These are phyloP conservation scores for Aureobasidium sp. DNA, from an alignment of 2,329 filamentous ascomycete genomes.

Conservation along the genomic window DNA sequence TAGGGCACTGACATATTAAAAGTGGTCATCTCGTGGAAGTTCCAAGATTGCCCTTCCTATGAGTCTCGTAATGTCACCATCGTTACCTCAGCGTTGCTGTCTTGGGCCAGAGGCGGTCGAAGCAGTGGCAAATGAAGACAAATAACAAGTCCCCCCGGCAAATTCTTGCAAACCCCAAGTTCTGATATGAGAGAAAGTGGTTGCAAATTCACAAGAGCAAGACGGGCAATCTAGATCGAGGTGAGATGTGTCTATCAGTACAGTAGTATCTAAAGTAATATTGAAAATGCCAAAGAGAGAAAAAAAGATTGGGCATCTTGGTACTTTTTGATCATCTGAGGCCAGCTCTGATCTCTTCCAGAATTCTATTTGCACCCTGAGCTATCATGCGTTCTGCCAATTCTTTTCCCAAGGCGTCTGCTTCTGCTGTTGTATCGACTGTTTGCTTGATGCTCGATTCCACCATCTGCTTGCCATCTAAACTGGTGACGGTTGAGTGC, in stretches of 20 bases:
- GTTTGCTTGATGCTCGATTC: constrained; percentile 51
- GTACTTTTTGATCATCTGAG: background rate
- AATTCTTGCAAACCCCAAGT: too few relatives aligned
- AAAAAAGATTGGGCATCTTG: too few relatives aligned
- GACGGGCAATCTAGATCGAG: background rate
- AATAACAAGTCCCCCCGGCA: too few relatives aligned
- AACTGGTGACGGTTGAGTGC: constrained; percentile 68
- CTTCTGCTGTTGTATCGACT: constrained; percentile 55
- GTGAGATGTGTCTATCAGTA: background rate
- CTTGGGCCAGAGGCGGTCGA: background rate
- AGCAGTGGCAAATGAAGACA: too few relatives aligned
- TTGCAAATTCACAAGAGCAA: too few relatives aligned
- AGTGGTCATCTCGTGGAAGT: too few relatives aligned
- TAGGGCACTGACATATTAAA: too few relatives aligned
- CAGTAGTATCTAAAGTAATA: too few relatives aligned
- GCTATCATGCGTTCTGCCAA: constrained; percentile 64
- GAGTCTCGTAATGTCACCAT: background rate
- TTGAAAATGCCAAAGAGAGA: too few relatives aligned
- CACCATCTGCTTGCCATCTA: constrained; percentile 67
- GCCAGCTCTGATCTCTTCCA: constrained; percentile 47
- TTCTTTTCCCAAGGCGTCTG: constrained; percentile 64
- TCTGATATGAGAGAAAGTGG: too few relatives aligned
- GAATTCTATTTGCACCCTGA: constrained; percentile 69
- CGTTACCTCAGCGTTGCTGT: background rate
- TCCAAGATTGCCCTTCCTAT: background rate